Conservation (phyloP, 2,329 filamentous ascomycete species). For the Fusarium sp. region DNA sequence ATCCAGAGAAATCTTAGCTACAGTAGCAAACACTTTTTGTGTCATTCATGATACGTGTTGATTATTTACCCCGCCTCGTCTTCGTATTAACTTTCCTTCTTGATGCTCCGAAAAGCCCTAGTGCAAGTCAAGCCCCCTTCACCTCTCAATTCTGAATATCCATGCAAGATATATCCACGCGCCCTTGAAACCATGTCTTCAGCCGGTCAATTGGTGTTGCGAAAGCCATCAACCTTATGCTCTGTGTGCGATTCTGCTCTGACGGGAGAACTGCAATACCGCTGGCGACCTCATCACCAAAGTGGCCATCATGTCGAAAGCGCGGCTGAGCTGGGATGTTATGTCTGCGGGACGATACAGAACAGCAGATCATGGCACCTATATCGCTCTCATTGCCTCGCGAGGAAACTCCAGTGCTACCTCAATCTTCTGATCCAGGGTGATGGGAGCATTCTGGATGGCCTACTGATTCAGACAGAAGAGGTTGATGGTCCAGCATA, state of each 20-base stretch:
- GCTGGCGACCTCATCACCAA: neutral
- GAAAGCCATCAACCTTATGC: neutral
- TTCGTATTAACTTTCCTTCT: no score
- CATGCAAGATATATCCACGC: neutral
- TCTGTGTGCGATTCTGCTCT: neutral
- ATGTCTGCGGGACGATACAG: neutral
- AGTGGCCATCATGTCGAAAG: neutral
- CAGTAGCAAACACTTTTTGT: no score
- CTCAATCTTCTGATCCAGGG: neutral
- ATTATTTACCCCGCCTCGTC: no score
- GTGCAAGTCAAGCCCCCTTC: neutral
- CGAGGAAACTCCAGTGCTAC: neutral
- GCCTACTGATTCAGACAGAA: neutral
- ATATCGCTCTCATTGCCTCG: neutral
- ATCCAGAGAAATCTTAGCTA: no score
- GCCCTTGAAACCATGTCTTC: neutral
- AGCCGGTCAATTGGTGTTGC: neutral
- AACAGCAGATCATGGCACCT: neutral
- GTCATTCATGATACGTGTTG: no score
- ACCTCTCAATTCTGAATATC: neutral
- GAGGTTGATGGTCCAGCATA: neutral
- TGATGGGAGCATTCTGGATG: neutral
- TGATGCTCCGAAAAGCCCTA: no score
- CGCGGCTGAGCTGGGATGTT: neutral
- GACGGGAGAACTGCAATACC: neutral